Conservation (phyloP, 2,329 filamentous ascomycete species). For the Aureobasidium sp. region DNA sequence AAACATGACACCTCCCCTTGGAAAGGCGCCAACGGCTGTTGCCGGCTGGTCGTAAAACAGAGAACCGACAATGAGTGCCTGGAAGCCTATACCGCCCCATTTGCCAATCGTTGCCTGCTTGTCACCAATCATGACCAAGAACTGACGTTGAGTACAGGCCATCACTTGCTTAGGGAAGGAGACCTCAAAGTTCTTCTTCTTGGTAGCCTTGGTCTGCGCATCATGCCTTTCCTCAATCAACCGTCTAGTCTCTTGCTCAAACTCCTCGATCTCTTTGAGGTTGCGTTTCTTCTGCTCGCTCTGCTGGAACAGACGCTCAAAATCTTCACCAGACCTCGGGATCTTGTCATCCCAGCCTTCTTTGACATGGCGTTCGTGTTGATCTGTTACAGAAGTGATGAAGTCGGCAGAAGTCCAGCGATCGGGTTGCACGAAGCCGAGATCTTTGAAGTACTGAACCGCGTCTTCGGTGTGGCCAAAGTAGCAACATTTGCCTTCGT, state of each 20-base stretch:
- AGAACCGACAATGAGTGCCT: constrained; percentile 72
- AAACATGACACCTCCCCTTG: constrained; percentile 74
- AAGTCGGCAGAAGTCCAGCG: constrained; percentile 53
- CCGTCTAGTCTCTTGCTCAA: constrained; percentile 56
- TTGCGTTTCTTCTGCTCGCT: constrained; percentile 54
- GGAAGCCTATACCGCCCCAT: constrained; percentile 63
- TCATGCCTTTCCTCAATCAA: constrained; percentile 66
- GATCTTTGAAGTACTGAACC: constrained; percentile 64
- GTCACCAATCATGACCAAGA: constrained; percentile 79
- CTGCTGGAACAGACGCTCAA: constrained; percentile 63
- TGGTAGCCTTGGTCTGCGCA: constrained; percentile 61
- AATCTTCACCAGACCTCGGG: constrained; percentile 59
- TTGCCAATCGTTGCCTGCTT: constrained; percentile 68
- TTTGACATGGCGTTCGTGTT: constrained; percentile 74
- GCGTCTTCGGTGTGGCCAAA: constrained; percentile 64
- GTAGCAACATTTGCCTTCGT: constrained; percentile 67
- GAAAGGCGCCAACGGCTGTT: constrained; percentile 64
- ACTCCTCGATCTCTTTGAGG: constrained; percentile 59
- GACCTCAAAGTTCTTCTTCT: constrained; percentile 67
- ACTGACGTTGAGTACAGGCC: constrained; percentile 78
- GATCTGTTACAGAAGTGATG: constrained; percentile 72
- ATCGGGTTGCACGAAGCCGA: constrained; percentile 58
- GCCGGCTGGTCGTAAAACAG: constrained; percentile 66
- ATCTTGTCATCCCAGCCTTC: constrained; percentile 60
- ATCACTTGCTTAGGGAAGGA: constrained; percentile 78